Evolutionary conservation across 2,329 filamentous ascomycete species (phyloP), one percentile per base, ranked within the genome.

Genomic region (Ophiostoma perfectum): DNA sequence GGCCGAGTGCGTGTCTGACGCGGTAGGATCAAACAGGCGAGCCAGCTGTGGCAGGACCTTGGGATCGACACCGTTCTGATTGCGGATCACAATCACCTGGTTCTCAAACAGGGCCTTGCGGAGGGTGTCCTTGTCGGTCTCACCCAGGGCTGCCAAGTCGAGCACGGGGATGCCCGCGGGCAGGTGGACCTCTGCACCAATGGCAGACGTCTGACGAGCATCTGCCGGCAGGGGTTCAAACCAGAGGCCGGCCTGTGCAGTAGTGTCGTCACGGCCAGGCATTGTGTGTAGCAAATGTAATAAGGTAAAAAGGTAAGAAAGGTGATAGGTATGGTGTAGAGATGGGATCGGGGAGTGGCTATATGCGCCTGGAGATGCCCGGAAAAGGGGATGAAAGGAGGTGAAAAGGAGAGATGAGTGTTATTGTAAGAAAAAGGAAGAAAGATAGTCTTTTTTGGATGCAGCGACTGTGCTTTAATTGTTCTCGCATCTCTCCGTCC

Each of bases 11-110:
- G 67, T 49, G 64, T 72, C 70, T 6, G 68, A 70, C 1, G 71
- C 67, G 0, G 68, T 68, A 1, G 71, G 41, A 52, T 72, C 71
- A 44, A 72, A 72, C 12, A 72, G 18, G 38, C 67, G 66, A 1
- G 69, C 67, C 8, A 72, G 67, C n/a, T 55, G 58, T 2, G 71
- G 71, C 52, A 72, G 60, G 6, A 39, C 18, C 1, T 14, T 55
- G 0, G 71, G 68, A 38, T 71, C 70, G 5, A 72, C 9, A 42
- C 70, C 71, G 14, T 42, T 12, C 66, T 72, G 71, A 52, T 69
- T 70, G 64, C 71, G 71, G 12, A 72, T 63, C 38, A 72, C 71
- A 55, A 72, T 38, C 5, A 72, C 70, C 42, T 70, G 69, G 66
- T 70, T 68, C 55, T 67, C 70, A 64, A 72, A 72, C 2, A 72